phyloP scores from a whole-genome alignment of 2,329 filamentous ascomycete species.

The Apiospora saccharicola region DNA sequence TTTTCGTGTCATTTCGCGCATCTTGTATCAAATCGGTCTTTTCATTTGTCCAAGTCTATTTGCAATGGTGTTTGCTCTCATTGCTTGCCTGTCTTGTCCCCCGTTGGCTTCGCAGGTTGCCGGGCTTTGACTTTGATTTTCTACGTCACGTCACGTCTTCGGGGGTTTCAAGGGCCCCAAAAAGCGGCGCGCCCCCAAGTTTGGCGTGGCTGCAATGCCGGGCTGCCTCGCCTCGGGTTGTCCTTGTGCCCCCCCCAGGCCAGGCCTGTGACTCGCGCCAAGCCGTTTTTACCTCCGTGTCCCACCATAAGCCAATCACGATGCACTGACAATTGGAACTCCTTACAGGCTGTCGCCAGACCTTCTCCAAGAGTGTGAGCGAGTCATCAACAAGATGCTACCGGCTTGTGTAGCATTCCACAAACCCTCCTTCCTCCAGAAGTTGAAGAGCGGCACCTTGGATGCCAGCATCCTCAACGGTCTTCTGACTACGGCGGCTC shows the following conservation, averaged over 20 bases:
- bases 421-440: slow-evolving; percentile 68
- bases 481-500: slow-evolving; percentile 63
- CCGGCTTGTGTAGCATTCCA: slow-evolving; percentile 69
- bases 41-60: neutral
- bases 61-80: neutral
- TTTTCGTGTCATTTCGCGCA: slow-evolving; percentile 24
- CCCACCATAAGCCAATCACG: slow-evolving; percentile 23
- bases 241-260: slow-evolving; percentile 18
- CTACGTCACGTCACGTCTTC: slow-evolving; percentile 27
- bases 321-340: slow-evolving; percentile 25
- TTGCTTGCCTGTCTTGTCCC: slow-evolving; percentile 16
- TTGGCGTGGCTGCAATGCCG: slow-evolving; percentile 27
- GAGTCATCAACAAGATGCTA: slow-evolving; percentile 67
- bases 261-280: slow-evolving; percentile 28
- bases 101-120: slow-evolving; percentile 14
- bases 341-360: slow-evolving; percentile 60
- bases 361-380: slow-evolving; percentile 65
- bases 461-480: slow-evolving; percentile 66
- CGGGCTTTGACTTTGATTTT: neutral
- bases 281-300: slow-evolving; percentile 27
- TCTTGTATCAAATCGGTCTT: neutral
- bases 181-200: slow-evolving; percentile 27
- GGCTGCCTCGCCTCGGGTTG: slow-evolving; percentile 29
- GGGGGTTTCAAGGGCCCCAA: slow-evolving; percentile 25
- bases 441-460: slow-evolving; percentile 63